A percentile compares a stretch with the other conserved stretches of the same genome.
Conservation (phyloP, 176 grass and related monocot species). For the Dactylis glomerata region DNA sequence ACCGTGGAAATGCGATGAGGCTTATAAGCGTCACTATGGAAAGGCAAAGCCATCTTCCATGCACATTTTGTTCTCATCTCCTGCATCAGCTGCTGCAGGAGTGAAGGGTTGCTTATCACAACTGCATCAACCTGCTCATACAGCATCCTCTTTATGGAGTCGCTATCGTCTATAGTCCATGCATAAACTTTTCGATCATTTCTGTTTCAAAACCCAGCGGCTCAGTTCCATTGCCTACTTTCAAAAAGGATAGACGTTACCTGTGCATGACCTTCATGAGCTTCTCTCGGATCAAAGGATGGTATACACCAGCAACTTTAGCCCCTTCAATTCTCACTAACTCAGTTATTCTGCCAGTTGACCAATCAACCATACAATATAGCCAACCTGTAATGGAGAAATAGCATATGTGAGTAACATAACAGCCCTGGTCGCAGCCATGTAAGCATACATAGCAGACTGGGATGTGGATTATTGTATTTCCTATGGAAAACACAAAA, state of each 20-base stretch:
- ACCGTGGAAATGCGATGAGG: constrained; percentile 13
- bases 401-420: neutral
- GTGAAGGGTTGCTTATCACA: constrained; percentile 74
- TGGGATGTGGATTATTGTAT: neutral
- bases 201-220: constrained; percentile 37
- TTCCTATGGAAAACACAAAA: neutral
- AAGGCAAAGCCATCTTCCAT: constrained; percentile 65
- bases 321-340: too few species aligned
- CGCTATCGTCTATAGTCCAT: constrained; percentile 83
- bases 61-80: constrained; percentile 65
- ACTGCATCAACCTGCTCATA: constrained; percentile 73
- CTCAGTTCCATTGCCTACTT: too few species aligned
- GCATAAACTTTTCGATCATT: constrained; percentile 67
- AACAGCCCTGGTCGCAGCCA: neutral
- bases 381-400: constrained; percentile 65
- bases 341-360: too few species aligned
- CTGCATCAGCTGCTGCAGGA: constrained; percentile 73
- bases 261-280: too few species aligned
- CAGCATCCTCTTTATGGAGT: constrained; percentile 77
- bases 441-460: neutral
- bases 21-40: constrained; percentile 32
- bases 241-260: too few species aligned
- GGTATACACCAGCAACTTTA: constrained; percentile 73
- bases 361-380: constrained; percentile 89
- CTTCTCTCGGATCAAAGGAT: constrained; percentile 62